Evolutionary conservation across 371 early-diverging fungal genomes (phyloP), one percentile per base, ranked within the genome.

Genomic region (Mortierella sp.): DNA sequence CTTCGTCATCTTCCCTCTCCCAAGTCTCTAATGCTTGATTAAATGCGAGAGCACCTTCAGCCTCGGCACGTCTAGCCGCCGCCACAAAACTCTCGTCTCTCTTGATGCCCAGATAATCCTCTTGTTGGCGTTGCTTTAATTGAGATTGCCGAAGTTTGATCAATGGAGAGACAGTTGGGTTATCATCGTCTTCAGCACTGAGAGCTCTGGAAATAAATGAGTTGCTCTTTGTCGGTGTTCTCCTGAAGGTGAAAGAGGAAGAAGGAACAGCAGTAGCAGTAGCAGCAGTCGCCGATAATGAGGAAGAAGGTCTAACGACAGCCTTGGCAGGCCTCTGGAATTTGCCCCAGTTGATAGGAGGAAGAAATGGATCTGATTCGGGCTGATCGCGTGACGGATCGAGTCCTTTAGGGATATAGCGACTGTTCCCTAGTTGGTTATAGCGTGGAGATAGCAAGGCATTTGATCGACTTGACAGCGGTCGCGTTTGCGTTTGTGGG

Each of bases 1-100:
- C 60, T 22, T 81, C 83, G 14, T 81, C 77, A 57, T 81, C 83
- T 39, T 73, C 83, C 12, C 61, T 70, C 45, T 81, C 77, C 83
- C 83, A 81, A 11, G 54, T 54, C 22, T 76, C 77, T 14, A 76
- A 43, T 26, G 72, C 54, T 14, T 61, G 54, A 20, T 76, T 70
- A 58, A 81, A 81, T 22, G 54, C 45, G 11, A 66, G 51, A 9
- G 49, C 45, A 1, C 62, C 73, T 11, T 72, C 73, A 5, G 64
- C 70, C 0, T n/a, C 28, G 6, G 45, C 49, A 4, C 49, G 62
- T 24, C 40, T 49, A 49, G 59, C 5, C 32, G 11, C 32, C 16
- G 63, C 30, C 3, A 18, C 45, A 45, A 18, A 45, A 45, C 45
- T 45, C 35, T 67, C 70, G 0, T 52, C 47, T 5, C 62, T 24